Percentiles rank a stretch among this genome's conserved stretches.
Conservation (phyloP, 345 rosid genomes). For the Toxicodendron radicans region DNA sequence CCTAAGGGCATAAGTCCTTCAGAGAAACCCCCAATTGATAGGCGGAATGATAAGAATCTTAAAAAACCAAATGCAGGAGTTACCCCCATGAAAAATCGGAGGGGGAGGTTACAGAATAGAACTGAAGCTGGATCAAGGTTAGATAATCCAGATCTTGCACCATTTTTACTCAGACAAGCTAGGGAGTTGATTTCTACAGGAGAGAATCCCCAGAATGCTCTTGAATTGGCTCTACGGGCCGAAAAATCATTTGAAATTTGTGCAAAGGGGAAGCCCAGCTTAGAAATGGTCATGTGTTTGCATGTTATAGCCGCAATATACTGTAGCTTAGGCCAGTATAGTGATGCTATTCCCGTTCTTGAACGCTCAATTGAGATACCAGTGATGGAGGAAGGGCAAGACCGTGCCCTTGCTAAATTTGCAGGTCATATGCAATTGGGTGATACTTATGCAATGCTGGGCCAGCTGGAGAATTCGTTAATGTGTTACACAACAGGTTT, state of each 20-base stretch:
- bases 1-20: slow-evolving; percentile 40
- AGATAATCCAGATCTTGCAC: slow-evolving; percentile 65
- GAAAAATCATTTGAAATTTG: slow-evolving; percentile 67
- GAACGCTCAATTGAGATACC: slow-evolving; percentile 78
- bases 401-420: slow-evolving; percentile 85
- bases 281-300: slow-evolving; percentile 81
- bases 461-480: slow-evolving; percentile 77
- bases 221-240: slow-evolving; percentile 72
- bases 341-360: slow-evolving; percentile 77
- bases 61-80: slow-evolving; percentile 44
- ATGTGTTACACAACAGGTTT: slow-evolving; percentile 70
- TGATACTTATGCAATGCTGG: slow-evolving; percentile 85
- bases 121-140: slow-evolving; percentile 42
- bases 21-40: slow-evolving; percentile 46
- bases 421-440: slow-evolving; percentile 95
- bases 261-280: slow-evolving; percentile 57
- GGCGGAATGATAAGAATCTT: slow-evolving; percentile 40
- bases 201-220: slow-evolving; percentile 67
- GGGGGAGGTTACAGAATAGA: slow-evolving; percentile 51
- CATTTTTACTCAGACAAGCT: slow-evolving; percentile 71
- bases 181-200: slow-evolving; percentile 71
- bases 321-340: slow-evolving; percentile 71
- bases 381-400: slow-evolving; percentile 59
- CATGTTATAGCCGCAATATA: slow-evolving; percentile 84
- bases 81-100: slow-evolving; percentile 45